Evolutionary conservation across 164 flowering plant genomes (phyloP), one percentile per base, ranked within the genome.

Genomic region (Nymphaea thermarum): DNA sequence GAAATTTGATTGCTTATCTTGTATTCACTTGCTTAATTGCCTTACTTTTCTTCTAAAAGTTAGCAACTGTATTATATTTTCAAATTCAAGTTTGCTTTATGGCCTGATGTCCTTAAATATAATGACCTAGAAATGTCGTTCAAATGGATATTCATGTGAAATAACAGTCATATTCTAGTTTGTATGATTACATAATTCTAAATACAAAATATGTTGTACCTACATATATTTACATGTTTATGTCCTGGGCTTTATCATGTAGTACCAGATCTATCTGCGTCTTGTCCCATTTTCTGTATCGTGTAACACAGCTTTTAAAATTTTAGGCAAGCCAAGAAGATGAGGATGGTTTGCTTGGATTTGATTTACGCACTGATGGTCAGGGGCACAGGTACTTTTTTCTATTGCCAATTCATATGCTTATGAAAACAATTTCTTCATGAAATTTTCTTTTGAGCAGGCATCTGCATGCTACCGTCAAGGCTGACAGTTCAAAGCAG

Each of bases 281-380:
- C 53, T 45, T 45, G 5, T 45, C 11, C 7, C 53, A 5, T 45
- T 45, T 45, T 45, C 53, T 45, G 14, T 51, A 3, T 51, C 14
- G 14, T 8, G 57, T 47, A 6, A 14, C 55, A 47, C 12, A 3
- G 7, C 55, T 47, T 14, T 4, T 4, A 6, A 15, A 41, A 10
- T 66, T 74, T 75, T 80, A 93, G 98, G 93, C 96, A 42, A 88
- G 96, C 68, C 86, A 86, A 64, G 70, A 74, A 59, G 89, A 83
- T 65, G 96, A 88, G 16, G 93, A 90, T 78, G 95, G 96, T 53
- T 74, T 94, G 59, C 82, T 91, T 78, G 81, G 86, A 71, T 90
- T 84, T 74, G 98, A 94, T 73, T 42, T 88, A 77, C 96, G 88
- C 66, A 94, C 94, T 74, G 92, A 94, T 73, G 99, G 99, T 51